These are phyloP conservation scores for Candida sp. DNA, from an alignment of 1,139 yeast genomes.

Conservation along the genomic window DNA sequence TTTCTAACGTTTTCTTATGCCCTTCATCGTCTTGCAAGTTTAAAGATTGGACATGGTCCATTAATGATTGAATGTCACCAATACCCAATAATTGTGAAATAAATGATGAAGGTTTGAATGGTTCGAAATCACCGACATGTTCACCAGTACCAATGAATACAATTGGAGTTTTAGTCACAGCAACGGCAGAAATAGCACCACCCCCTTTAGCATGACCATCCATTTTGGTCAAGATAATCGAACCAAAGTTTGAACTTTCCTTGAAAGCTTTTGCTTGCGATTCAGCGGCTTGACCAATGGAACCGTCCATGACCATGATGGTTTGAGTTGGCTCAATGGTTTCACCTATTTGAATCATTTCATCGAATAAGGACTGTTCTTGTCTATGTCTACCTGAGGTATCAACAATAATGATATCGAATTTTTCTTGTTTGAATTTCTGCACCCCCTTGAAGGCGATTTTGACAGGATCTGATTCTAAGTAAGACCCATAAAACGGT, in stretches of 20 bases:
- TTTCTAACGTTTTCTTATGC: slow-evolving; percentile 88
- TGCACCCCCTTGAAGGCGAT: slow-evolving; percentile 92
- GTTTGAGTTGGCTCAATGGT: slow-evolving; percentile 91
- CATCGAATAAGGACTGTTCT: slow-evolving; percentile 86
- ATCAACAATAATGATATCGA: slow-evolving; percentile 93
- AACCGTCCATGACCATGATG: slow-evolving; percentile 95
- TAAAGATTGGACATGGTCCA: slow-evolving; percentile 89
- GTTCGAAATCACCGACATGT: slow-evolving; percentile 90
- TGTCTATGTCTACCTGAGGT: slow-evolving; percentile 98
- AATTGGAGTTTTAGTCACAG: slow-evolving; percentile 96
- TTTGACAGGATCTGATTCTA: slow-evolving; percentile 93
- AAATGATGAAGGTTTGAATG: slow-evolving; percentile 86
- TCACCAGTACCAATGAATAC: slow-evolving; percentile 98
- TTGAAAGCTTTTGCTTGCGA: slow-evolving; percentile 92
- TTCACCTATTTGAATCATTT: slow-evolving; percentile 90
- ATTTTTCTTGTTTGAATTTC: slow-evolving; percentile 86
- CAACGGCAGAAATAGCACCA: slow-evolving; percentile 98
- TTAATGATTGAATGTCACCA: slow-evolving; percentile 91
- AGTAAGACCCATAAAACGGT: slow-evolving; percentile 92
- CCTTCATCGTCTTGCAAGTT: slow-evolving; percentile 66
- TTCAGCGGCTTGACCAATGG: slow-evolving; percentile 98
- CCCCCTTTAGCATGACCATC: slow-evolving; percentile 99
- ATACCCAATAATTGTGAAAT: slow-evolving; percentile 89
- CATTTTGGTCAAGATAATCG: slow-evolving; percentile 93
- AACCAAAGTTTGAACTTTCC: slow-evolving; percentile 90